Evolutionary conservation across 495 filamentous ascomycete genomes (phyloP), one percentile per base, ranked within the genome.

Genomic region (Hypoxylon lienhwacheense): DNA sequence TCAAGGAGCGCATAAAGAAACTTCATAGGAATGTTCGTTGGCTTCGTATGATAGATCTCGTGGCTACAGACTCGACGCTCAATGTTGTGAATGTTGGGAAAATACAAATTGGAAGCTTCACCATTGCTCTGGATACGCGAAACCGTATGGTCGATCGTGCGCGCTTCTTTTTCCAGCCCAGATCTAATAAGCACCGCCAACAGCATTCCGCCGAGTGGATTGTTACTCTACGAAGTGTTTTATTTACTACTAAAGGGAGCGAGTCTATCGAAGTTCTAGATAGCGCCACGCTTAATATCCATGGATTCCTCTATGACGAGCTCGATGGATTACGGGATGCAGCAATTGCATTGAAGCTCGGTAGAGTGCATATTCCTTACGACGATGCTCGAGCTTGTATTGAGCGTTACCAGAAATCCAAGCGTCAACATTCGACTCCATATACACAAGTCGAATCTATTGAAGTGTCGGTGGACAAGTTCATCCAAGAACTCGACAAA

Each of bases 151-250:
- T 95, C 34, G 91, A 97, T 63, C 80, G 90, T 55, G 90, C 88
- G 40, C 86, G 90, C 54, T 83, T 97, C 55, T 97, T 96, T 71
- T 85, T 90, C 55, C 91, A 90, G 66, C 67, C 74, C 39, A 83
- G 85, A 65, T 85, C 83, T 51, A 78, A 87, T 47, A 79, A 82
- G 39, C 78, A 80, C n/a, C 77, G 77, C 17, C 82, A 87, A 41
- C 85, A 92, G 61, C 79, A 82, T 15, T 92, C 93, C 19, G 91
- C 91, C 1, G 95, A 99, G 73, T 97, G 95, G 93, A 90, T 95
- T 51, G 78, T 93, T 63, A 88, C 85, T 5, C 69, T 90, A 29
- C 84, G 89, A 44, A 95, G 91, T 67, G 79, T 97, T 35, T 74
- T 97, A 2, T 95, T 98, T 49, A 89, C 87, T 0, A 83, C 89